These are phyloP conservation scores for Paraconiothyrium brasiliense DNA, from an alignment of 2,329 filamentous ascomycete species.

Conservation along the genomic window DNA sequence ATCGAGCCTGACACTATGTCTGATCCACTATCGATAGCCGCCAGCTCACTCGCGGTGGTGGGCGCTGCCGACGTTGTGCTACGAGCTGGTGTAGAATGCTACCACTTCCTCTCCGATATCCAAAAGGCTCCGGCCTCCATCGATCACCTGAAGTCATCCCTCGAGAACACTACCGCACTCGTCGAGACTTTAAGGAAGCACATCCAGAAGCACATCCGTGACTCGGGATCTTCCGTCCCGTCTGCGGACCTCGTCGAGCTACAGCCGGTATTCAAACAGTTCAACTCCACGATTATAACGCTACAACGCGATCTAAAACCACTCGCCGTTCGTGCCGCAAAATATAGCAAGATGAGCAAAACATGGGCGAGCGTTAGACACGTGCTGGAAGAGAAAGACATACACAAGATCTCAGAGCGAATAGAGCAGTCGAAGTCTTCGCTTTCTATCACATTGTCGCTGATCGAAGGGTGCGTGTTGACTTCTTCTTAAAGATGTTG, in stretches of 20 bases:
- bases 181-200: neutral
- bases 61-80: slow-evolving; percentile 27
- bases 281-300: neutral
- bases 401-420: slow-evolving; percentile 3
- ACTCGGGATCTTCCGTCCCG: neutral
- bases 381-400: slow-evolving; percentile 13
- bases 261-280: neutral
- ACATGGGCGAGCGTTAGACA: slow-evolving; percentile 12
- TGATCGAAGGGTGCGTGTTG: neutral
- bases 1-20: neutral
- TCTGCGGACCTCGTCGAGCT: neutral
- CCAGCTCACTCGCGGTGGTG: slow-evolving; percentile 27
- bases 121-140: slow-evolving; percentile 22
- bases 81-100: slow-evolving; percentile 21
- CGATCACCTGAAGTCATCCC: slow-evolving; percentile 9
- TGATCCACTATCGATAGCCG: slow-evolving; percentile 2
- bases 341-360: neutral
- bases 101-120: slow-evolving; percentile 24
- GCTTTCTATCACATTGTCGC: neutral
- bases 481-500: neutral
- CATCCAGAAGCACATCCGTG: neutral
- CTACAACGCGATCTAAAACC: neutral
- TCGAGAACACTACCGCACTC: slow-evolving; percentile 14
- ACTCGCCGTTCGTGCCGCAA: neutral
- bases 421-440: slow-evolving; percentile 4